Evolutionary conservation across 495 filamentous ascomycete species (phyloP).

Genomic region (Neurospora discreta): DNA sequence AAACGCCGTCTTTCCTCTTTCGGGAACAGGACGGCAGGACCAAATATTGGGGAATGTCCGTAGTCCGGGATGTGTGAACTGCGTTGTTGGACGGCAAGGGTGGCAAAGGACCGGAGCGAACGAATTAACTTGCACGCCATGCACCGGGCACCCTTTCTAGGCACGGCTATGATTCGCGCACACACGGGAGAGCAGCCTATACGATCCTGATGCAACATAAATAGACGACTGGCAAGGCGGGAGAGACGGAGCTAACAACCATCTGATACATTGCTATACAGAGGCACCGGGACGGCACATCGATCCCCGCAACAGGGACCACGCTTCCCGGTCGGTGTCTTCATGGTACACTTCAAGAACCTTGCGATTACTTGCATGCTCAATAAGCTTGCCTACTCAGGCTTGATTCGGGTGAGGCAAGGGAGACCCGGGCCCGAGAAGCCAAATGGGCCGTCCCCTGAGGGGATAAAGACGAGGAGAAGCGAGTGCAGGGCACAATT

Average conservation of each 20-base stretch:
- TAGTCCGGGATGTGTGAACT: not conserved
- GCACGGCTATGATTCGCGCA: not conserved
- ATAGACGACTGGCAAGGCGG: not conserved
- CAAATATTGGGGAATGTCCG: constrained; percentile 24
- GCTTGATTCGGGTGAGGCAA: not conserved
- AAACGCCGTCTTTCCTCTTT: not conserved
- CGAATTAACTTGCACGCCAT: not conserved
- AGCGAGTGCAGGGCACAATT: not conserved
- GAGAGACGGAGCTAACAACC: not conserved
- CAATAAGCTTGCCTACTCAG: not conserved
- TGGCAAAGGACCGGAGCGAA: not conserved
- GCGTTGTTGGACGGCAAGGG: not conserved
- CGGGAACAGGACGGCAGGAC: not conserved
- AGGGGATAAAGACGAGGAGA: not conserved
- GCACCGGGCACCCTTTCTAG: not conserved
- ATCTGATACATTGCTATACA: not conserved
- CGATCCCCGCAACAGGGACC: not conserved
- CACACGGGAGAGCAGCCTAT: not conserved
- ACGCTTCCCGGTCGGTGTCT: not conserved
- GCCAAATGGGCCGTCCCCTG: not conserved
- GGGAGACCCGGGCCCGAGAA: not conserved
- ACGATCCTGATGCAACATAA: not conserved
- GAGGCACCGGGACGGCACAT: not conserved
- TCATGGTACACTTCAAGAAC: not conserved
- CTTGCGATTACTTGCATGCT: not conserved